Evolutionary conservation across 1,284 basidiomycete genomes (phyloP).

Genomic region (Testicularia cyperi): DNA sequence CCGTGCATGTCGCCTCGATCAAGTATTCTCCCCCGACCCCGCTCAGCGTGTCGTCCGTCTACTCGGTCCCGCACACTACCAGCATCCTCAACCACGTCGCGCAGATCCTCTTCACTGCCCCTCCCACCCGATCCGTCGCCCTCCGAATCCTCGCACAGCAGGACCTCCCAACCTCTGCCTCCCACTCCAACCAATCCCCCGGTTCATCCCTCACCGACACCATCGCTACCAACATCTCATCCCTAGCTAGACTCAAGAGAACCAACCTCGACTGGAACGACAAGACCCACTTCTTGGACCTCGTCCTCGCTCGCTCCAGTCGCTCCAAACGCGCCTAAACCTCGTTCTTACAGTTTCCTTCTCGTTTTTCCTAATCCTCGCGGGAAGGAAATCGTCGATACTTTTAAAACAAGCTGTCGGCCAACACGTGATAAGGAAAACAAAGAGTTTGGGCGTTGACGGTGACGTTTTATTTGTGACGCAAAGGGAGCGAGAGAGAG

Average conservation of each 20-base stretch:
- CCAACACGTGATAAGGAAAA: too few relatives aligned
- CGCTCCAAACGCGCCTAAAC: too few relatives aligned
- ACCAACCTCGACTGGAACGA: constrained; percentile 10
- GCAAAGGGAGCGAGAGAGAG: too few relatives aligned
- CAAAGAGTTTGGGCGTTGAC: too few relatives aligned
- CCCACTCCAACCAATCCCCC: not conserved
- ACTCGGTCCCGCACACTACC: constrained; percentile 1
- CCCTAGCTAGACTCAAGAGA: constrained; percentile 8
- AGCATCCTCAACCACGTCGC: not conserved
- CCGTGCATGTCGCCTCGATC: not conserved
- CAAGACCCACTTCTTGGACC: constrained; percentile 10
- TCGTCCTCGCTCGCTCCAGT: constrained; percentile 1
- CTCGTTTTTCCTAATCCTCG: too few relatives aligned
- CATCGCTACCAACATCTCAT: not conserved
- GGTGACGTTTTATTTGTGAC: too few relatives aligned
- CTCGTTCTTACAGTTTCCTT: too few relatives aligned
- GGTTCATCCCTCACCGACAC: not conserved
- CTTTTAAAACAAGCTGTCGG: too few relatives aligned
- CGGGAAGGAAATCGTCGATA: too few relatives aligned
- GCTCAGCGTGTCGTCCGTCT: constrained; percentile 3
- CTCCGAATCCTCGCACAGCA: not conserved
- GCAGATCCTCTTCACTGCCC: constrained; percentile 1
- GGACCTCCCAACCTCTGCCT: too few relatives aligned
- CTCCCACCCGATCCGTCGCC: constrained; percentile 1
- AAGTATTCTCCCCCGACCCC: constrained; percentile 15